phyloP scores from a whole-genome alignment of 1,284 basidiomycete genomes.

The Apiotrichum akiyoshidainum region DNA sequence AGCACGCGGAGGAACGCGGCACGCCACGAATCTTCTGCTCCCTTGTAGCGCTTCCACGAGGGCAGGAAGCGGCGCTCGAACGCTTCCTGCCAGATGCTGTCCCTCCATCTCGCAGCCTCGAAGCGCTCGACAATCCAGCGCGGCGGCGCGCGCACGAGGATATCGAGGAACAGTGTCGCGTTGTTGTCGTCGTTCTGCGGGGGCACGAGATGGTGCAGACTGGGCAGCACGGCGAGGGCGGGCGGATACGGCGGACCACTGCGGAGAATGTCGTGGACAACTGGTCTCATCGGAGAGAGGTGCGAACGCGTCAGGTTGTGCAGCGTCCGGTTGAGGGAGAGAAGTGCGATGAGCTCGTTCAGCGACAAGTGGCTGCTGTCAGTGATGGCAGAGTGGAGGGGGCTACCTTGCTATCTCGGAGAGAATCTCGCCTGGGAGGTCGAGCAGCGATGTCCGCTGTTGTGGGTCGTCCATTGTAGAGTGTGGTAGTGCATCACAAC shows the following conservation, averaged over 20 bases:
- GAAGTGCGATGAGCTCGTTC: constrained; percentile 30
- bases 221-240: constrained; percentile 32
- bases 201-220: constrained; percentile 27
- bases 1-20: constrained; percentile 41
- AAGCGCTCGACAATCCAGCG: constrained; percentile 45
- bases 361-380: constrained; percentile 34
- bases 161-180: constrained; percentile 30
- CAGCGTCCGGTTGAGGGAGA: constrained; percentile 34
- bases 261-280: constrained; percentile 24
- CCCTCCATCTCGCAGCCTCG: constrained; percentile 33
- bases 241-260: constrained; percentile 36
- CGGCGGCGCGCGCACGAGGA: constrained; percentile 37
- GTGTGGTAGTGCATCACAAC: no score
- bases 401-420: constrained; percentile 40
- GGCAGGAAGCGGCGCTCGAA: constrained; percentile 42
- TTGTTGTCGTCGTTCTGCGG: constrained; percentile 17
- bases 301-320: constrained; percentile 31
- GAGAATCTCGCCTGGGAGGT: constrained; percentile 39
- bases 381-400: neutral
- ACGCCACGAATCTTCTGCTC: constrained; percentile 40
- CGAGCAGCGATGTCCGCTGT: constrained; percentile 20
- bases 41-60: constrained; percentile 41
- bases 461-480: no score
- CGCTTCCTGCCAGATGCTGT: constrained; percentile 40
- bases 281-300: constrained; percentile 34